A percentile compares a stretch with the other conserved stretches of the same genome.
Conservation (phyloP, 1,284 basidiomycete genomes). For the Ceratobasidium sp. region DNA sequence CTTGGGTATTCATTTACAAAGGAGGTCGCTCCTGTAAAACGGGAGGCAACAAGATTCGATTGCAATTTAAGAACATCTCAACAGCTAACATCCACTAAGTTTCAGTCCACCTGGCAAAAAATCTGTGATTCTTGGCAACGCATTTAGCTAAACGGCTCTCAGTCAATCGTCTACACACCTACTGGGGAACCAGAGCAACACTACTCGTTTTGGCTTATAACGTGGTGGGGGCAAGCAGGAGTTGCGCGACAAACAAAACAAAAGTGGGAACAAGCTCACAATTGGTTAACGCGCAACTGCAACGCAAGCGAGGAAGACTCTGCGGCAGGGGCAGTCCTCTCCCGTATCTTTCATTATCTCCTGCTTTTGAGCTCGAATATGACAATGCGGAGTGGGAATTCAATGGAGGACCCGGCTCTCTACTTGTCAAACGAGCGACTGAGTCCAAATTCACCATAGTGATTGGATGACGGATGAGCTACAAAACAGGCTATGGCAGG, state of each 20-base stretch:
- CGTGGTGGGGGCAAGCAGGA: not conserved
- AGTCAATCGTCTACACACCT: not conserved
- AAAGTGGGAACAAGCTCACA: not conserved
- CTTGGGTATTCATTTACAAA: too few relatives aligned
- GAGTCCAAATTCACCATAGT: not conserved
- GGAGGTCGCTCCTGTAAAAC: too few relatives aligned
- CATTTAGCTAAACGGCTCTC: too few relatives aligned
- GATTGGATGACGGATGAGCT: conserved; percentile 1
- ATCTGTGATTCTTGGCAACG: too few relatives aligned
- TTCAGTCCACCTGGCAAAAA: too few relatives aligned
- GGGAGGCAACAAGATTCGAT: too few relatives aligned
- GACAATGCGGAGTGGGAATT: not conserved
- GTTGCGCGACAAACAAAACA: not conserved
- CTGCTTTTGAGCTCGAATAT: not conserved
- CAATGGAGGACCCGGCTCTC: not conserved
- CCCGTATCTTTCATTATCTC: not conserved
- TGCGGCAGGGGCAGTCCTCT: not conserved
- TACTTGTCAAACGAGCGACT: not conserved
- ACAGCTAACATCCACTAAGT: too few relatives aligned
- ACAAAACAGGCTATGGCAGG: too few relatives aligned
- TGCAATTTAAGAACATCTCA: too few relatives aligned
- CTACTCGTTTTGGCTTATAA: conserved; percentile 7
- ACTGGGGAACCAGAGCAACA: not conserved
- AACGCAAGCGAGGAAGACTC: not conserved
- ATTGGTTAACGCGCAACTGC: not conserved